Evolutionary conservation across 140 eudicot genomes (phyloP).

Genomic region (Bidens hawaiensis): DNA sequence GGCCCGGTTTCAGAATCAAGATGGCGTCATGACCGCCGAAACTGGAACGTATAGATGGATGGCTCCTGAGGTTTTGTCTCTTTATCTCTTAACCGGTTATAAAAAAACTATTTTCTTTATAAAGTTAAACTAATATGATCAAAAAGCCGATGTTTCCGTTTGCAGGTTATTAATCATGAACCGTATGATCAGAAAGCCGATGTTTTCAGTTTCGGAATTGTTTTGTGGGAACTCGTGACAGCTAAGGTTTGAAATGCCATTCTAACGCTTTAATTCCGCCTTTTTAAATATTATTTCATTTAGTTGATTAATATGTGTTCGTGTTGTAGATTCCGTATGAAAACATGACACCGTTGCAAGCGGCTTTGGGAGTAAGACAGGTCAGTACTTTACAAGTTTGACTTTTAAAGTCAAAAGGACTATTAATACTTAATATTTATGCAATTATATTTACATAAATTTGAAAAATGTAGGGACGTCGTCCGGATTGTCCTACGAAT

Average conservation of each 20-base stretch:
- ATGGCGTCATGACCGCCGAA: conserved; percentile 96
- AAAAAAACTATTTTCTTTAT: too few species aligned
- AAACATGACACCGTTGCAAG: conserved; percentile 92
- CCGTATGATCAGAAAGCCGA: conserved; percentile 95
- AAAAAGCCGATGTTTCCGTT: too few species aligned
- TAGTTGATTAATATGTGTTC: background rate
- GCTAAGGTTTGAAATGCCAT: conserved; percentile 56
- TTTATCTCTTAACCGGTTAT: background rate
- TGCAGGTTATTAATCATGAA: conserved; percentile 80
- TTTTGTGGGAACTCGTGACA: conserved; percentile 92
- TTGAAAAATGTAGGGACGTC: conserved; percentile 50
- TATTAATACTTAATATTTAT: background rate
- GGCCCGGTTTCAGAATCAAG: conserved; percentile 82
- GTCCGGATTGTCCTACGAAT: conserved; percentile 75
- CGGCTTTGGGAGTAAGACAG: conserved; percentile 98
- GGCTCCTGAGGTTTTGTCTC: conserved; percentile 96
- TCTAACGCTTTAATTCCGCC: background rate
- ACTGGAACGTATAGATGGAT: conserved; percentile 99
- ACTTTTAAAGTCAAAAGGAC: background rate
- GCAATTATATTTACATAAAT: background rate
- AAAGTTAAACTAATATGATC: too few species aligned
- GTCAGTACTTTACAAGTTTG: conserved; percentile 27
- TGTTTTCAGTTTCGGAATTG: conserved; percentile 92
- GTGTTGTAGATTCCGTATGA: conserved; percentile 78
- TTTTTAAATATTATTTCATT: background rate